Evolutionary conservation across 2,329 filamentous ascomycete genomes (phyloP).

Genomic region (Penicillium sp.): DNA sequence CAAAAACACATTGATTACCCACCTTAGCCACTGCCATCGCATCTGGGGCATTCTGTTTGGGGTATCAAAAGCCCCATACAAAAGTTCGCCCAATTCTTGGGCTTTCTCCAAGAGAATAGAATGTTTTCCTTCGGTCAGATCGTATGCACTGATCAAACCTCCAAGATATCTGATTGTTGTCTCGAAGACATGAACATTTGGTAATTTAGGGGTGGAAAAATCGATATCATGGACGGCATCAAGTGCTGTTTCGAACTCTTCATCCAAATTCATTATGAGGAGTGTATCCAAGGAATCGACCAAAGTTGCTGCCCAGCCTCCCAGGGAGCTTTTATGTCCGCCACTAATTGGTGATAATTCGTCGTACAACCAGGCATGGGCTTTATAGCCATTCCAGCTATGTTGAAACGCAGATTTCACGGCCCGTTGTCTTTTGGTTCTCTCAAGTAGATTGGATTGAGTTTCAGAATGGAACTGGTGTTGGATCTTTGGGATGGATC

Average conservation of each 20-base stretch:
- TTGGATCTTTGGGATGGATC: constrained; percentile 73
- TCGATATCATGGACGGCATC: constrained; percentile 69
- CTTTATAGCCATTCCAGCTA: constrained; percentile 77
- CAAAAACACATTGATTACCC: constrained; percentile 15
- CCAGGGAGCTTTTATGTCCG: constrained; percentile 75
- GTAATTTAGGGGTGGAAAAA: constrained; percentile 68
- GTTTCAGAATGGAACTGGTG: constrained; percentile 65
- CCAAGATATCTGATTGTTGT: constrained; percentile 86
- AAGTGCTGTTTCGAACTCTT: constrained; percentile 76
- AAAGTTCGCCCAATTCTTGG: constrained; percentile 72
- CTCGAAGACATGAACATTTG: constrained; percentile 81
- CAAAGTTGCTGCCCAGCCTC: constrained; percentile 81
- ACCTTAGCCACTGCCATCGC: constrained; percentile 73
- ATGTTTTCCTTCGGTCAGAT: constrained; percentile 71
- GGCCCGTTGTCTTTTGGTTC: constrained; percentile 61
- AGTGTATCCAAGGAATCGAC: constrained; percentile 78
- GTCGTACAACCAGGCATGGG: constrained; percentile 78
- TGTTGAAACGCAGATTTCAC: constrained; percentile 72
- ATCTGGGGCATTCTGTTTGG: constrained; percentile 85
- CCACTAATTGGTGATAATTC: constrained; percentile 73
- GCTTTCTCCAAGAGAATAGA: constrained; percentile 71
- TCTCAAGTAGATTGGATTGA: constrained; percentile 56
- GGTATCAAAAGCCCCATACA: constrained; percentile 80
- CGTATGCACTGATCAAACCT: constrained; percentile 78
- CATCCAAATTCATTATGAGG: constrained; percentile 75